Percentiles rank a stretch among this genome's conserved stretches.
Evolutionary conservation across 2,329 filamentous ascomycete species (phyloP).

Genomic region (Pezicula neosporulosa): DNA sequence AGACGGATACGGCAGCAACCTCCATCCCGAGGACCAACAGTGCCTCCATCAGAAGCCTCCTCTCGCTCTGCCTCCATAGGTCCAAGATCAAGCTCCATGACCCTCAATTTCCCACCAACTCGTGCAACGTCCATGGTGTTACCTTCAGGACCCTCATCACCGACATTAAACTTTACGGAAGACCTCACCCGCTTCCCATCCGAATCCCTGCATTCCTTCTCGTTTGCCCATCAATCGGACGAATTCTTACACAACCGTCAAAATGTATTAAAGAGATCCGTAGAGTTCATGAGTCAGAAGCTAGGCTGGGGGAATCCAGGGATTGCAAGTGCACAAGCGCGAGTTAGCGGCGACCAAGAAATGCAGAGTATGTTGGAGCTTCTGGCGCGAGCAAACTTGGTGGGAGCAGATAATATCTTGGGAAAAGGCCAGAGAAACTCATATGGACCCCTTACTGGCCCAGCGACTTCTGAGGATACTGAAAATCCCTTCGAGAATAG

Average conservation of each 20-base stretch:
- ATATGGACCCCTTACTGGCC: constrained; percentile 73
- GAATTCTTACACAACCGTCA: constrained; percentile 89
- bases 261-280: constrained; percentile 86
- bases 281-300: constrained; percentile 90
- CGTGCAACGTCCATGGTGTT: constrained; percentile 22
- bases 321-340: constrained; percentile 79
- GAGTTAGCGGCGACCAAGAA: constrained; percentile 78
- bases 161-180: constrained; percentile 70
- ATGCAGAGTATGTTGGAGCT: constrained; percentile 89
- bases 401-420: constrained; percentile 62
- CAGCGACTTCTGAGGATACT: constrained; percentile 62
- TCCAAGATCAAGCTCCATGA: constrained; percentile 69
- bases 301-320: constrained; percentile 76
- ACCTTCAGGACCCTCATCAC: constrained; percentile 62
- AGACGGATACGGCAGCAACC: constrained; percentile 91
- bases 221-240: constrained; percentile 92
- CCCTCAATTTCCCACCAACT: constrained; percentile 55
- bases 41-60: constrained; percentile 61
- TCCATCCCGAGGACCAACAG: constrained; percentile 59
- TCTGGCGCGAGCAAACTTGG: constrained; percentile 74
- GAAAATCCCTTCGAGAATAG: constrained; percentile 84
- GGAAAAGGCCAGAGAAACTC: constrained; percentile 39
- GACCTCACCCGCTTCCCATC: constrained; percentile 90
- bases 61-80: constrained; percentile 57
- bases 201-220: constrained; percentile 97